A percentile compares a stretch with the other conserved stretches of the same genome.
Evolutionary conservation across 2,329 filamentous ascomycete species (phyloP).

Genomic region (Achaetomium macrosporum): DNA sequence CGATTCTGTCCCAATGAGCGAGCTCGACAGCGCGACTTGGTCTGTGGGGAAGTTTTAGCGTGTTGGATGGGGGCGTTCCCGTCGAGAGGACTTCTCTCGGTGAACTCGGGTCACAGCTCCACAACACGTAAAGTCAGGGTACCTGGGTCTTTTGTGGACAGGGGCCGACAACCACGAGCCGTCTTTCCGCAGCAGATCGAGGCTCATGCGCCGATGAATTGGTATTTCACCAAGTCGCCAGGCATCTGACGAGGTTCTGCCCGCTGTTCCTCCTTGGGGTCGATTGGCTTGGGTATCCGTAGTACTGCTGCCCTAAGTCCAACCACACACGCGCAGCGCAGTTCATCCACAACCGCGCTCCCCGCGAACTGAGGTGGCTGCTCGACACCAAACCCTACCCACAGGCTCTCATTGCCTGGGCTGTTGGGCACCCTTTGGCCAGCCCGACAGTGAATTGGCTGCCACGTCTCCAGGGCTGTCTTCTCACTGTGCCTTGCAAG

Average conservation of each 20-base stretch:
- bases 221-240: background rate
- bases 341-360: too few species aligned
- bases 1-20: slow-evolving; percentile 2
- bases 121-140: too few species aligned
- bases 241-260: background rate
- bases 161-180: slow-evolving; percentile 16
- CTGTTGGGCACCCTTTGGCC: slow-evolving; percentile 1
- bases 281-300: background rate
- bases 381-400: too few species aligned
- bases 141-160: too few species aligned
- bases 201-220: background rate
- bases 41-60: slow-evolving; percentile 14
- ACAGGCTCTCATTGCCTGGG: too few species aligned
- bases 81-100: background rate
- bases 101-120: slow-evolving; percentile 11
- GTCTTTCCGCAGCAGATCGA: slow-evolving; percentile 10
- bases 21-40: slow-evolving; percentile 19
- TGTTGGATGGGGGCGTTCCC: slow-evolving; percentile 13
- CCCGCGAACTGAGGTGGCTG: too few species aligned
- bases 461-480: background rate
- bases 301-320: background rate
- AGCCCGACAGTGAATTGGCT: background rate
- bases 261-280: background rate
- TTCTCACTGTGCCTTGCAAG: background rate
- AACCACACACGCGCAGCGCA: too few species aligned